Base-by-base conservation (phyloP, 2,329 filamentous ascomycete genomes). In the Colletotrichum ledebouriae region DNA sequence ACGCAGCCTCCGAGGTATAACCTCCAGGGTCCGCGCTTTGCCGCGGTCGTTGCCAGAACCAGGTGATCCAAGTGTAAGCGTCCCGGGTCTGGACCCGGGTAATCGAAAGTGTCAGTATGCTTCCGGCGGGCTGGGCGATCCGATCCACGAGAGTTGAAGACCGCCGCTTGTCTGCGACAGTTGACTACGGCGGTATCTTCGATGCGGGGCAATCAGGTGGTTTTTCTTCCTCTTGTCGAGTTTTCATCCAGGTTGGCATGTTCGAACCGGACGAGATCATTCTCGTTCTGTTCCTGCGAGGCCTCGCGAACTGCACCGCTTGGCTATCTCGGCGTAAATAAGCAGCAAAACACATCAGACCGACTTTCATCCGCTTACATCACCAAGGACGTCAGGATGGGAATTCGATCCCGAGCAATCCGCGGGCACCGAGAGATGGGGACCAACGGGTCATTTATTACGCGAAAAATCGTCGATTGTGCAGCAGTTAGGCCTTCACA, bases 351-450 rank as follows among this genome's bases (percentile, higher is more conserved):
- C 37, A 33, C 1, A 13, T 9, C 22, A 4, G 4, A 25, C 15
- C 9, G 33, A 2, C 29, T 2, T 6, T 15, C 25, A n/a, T 52
- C 49, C 15, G 2, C 49, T 25, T 15, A 52, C 15, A 52, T 20
- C 2, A 17, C 15, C 13, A 25, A 33, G 13, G 22, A 17, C 5
- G 13, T 10, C 29, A 34, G 33, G 49, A 6, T 1, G 3, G 2
- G 6, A 20, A 20, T n/a, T 15, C 17, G 15, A 33, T 29, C 9
- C n/a, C 33, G 22, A 49, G 29, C 42, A 39, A 29, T 10, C 50
- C 50, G 59, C 59, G 50, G 50, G 22, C 20, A 44, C 41, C 41
- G 59, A 57, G 3, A 11, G n/a, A 47, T 37, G 29, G 59, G 29
- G 50, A 29, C n/a, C 6, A 20, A 11, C 10, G n/a, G 13, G 20